phyloP scores from a whole-genome alignment of 345 rosid genomes.

The Eucalyptus globulus region DNA sequence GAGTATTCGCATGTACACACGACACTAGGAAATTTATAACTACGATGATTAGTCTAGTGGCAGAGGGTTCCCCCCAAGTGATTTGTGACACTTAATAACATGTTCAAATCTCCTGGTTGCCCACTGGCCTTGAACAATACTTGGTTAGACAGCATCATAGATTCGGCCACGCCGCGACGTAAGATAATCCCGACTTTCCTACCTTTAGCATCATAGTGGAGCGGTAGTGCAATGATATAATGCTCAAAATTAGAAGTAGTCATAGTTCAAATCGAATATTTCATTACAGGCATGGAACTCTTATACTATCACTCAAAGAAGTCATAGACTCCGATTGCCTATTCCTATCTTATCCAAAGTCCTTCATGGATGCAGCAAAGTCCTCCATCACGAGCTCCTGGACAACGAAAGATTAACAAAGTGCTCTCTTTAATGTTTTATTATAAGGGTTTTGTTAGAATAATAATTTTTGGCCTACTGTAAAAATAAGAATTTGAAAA shows the following conservation, averaged over 20 bases:
- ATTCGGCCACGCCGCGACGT: fast-evolving
- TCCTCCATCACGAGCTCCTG: background rate
- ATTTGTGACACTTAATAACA: background rate
- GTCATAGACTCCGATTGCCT: background rate
- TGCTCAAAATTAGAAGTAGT: background rate
- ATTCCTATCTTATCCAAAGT: background rate
- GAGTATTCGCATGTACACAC: background rate
- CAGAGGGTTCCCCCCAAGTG: background rate
- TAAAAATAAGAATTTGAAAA: no score
- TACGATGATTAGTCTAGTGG: background rate
- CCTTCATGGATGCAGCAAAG: background rate
- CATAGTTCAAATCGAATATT: fast-evolving
- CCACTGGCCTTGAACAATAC: background rate
- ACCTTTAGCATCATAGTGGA: background rate
- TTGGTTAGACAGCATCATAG: background rate
- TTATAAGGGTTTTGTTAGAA: no score
- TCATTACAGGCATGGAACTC: fast-evolving
- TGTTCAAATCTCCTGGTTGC: background rate
- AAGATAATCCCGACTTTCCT: background rate
- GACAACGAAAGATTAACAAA: background rate
- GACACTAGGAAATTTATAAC: background rate
- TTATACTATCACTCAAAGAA: background rate
- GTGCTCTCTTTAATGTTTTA: background rate
- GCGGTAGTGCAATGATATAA: no score
- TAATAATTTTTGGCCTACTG: no score